Conservation (phyloP, 257 asterid species). For the Anisodus acutangulus region DNA sequence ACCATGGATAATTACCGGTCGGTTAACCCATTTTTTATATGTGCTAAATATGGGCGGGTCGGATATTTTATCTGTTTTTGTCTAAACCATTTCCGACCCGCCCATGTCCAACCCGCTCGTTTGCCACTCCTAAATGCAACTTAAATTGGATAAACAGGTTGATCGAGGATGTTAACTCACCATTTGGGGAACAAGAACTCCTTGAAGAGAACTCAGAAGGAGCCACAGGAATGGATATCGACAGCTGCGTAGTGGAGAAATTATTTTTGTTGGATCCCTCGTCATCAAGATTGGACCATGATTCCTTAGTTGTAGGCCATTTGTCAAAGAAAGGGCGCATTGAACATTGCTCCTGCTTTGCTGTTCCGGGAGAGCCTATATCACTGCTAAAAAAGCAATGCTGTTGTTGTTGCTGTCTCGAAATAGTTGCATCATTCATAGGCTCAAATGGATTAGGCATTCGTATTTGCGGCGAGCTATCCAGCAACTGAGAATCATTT, state of each 20-base stretch:
- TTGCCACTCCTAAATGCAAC: neutral
- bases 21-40: too few relatives aligned
- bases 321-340: constrained; percentile 86
- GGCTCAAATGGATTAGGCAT: constrained; percentile 53
- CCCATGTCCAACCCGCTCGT: too few relatives aligned
- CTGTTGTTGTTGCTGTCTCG: constrained; percentile 67
- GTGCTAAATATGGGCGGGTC: too few relatives aligned
- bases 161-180: constrained; percentile 46
- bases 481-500: constrained; percentile 53
- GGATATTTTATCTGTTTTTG: too few relatives aligned
- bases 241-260: constrained; percentile 78
- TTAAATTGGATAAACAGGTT: neutral
- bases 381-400: constrained; percentile 65
- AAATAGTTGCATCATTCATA: constrained; percentile 42
- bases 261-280: constrained; percentile 57
- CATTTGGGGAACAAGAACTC: constrained; percentile 60
- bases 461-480: constrained; percentile 48
- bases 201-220: constrained; percentile 66
- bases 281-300: constrained; percentile 76
- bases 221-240: constrained; percentile 78
- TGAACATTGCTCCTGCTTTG: constrained; percentile 66
- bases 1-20: too few relatives aligned
- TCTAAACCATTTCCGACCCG: too few relatives aligned
- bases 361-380: constrained; percentile 49
- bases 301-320: constrained; percentile 84